A percentile compares a stretch with the other conserved stretches of the same genome.
These are phyloP conservation scores for Gracilaria vermiculophylla DNA, from an alignment of 23 red algal genomes.

Conservation along the genomic window DNA sequence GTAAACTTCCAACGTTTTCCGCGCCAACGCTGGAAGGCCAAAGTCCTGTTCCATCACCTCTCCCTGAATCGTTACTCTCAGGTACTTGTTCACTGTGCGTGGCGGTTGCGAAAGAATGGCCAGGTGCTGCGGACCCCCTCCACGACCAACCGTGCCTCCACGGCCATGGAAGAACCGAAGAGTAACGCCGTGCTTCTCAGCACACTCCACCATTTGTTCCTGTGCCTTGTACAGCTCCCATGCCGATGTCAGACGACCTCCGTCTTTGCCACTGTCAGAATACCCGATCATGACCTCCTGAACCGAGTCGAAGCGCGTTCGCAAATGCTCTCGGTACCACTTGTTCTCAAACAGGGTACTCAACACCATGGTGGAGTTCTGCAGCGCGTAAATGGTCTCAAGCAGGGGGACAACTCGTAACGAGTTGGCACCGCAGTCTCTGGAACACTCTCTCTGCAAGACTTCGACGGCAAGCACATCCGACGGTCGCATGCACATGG, in stretches of 20 bases:
- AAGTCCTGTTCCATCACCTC: slow-evolving; percentile 99
- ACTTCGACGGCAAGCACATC: slow-evolving; percentile 96
- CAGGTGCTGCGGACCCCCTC: slow-evolving; percentile 97
- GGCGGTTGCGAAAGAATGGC: slow-evolving; percentile 99
- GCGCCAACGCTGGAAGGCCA: slow-evolving; percentile 82
- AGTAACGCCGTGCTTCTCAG: slow-evolving; percentile 80
- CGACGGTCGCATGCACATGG: slow-evolving; percentile 97
- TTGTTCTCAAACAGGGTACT: slow-evolving; percentile 73
- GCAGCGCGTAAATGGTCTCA: slow-evolving; percentile 92
- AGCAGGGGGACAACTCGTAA: slow-evolving; percentile 95
- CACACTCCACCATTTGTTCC: slow-evolving; percentile 79
- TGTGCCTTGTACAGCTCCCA: slow-evolving; percentile 99
- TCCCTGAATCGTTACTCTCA: slow-evolving; percentile 98
- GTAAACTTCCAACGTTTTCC: slow-evolving; percentile 89
- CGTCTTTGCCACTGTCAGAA: slow-evolving; percentile 96
- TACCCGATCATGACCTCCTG: slow-evolving; percentile 99
- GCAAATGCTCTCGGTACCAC: slow-evolving; percentile 82
- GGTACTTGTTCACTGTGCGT: slow-evolving; percentile 92
- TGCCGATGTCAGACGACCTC: slow-evolving; percentile 90
- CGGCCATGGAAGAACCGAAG: slow-evolving; percentile 99
- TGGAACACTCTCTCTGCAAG: slow-evolving; percentile 86
- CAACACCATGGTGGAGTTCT: slow-evolving; percentile 62
- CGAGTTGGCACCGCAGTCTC: slow-evolving; percentile 12
- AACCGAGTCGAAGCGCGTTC: slow-evolving; percentile 65
- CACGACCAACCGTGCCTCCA: slow-evolving; percentile 86